Conservation (phyloP, 805 yeast species). For the Ogataea methylovora region DNA sequence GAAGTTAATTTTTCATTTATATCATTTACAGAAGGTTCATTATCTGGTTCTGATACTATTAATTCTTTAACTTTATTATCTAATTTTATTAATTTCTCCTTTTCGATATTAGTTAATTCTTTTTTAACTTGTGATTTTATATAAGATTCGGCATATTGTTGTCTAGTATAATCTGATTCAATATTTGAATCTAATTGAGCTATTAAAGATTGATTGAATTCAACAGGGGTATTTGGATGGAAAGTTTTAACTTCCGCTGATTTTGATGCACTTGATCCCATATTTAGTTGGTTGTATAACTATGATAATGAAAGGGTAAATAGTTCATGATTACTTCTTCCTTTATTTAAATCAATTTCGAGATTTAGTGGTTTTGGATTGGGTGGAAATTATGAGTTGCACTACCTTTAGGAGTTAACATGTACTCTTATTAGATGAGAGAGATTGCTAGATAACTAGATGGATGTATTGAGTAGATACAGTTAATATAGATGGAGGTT, state of each 20-base stretch:
- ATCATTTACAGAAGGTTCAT: slow-evolving; percentile 14
- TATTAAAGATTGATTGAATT: slow-evolving; percentile 56
- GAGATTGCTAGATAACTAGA: too few species aligned
- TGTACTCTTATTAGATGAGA: too few species aligned
- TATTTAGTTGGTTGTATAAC: too few species aligned
- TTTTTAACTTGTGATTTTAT: slow-evolving; percentile 58
- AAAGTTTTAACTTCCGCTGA: slow-evolving; percentile 47
- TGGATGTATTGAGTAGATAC: too few species aligned
- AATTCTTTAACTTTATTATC: slow-evolving; percentile 40
- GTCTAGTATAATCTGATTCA: slow-evolving; percentile 66
- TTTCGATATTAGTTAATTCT: slow-evolving; percentile 47
- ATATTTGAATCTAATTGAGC: slow-evolving; percentile 51
- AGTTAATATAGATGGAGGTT: too few species aligned
- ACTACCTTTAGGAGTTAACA: too few species aligned
- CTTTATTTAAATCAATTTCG: too few species aligned
- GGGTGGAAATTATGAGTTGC: too few species aligned
- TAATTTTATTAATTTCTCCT: slow-evolving; percentile 43
- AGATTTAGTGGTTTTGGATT: too few species aligned
- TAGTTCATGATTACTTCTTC: too few species aligned
- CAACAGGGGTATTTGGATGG: slow-evolving; percentile 60
- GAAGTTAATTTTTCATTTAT: slow-evolving; percentile 25
- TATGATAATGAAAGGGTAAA: too few species aligned
- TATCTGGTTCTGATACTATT: slow-evolving; percentile 25
- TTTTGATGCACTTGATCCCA: neutral
- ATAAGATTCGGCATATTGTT: slow-evolving; percentile 59